These are phyloP conservation scores for Apiosordaria backusii DNA, from an alignment of 495 filamentous ascomycete genomes.

Conservation along the genomic window DNA sequence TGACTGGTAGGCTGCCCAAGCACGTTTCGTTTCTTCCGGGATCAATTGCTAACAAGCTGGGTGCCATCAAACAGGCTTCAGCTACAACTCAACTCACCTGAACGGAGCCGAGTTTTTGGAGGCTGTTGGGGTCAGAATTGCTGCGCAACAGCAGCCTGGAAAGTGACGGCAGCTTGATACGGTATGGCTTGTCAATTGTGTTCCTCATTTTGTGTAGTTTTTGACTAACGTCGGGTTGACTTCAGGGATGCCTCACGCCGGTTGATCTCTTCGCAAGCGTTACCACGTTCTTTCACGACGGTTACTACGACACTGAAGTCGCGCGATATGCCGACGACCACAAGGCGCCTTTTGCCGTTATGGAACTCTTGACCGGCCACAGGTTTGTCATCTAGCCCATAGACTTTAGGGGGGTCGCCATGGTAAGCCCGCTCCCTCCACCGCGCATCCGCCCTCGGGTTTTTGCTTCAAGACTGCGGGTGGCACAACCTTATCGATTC, in stretches of 20 bases:
- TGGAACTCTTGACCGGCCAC: conserved; percentile 27
- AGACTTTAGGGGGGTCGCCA: neutral
- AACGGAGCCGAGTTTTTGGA: conserved; percentile 14
- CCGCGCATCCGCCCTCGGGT: neutral
- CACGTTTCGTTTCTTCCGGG: neutral
- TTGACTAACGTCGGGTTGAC: conserved; percentile 5
- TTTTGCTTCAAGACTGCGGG: neutral
- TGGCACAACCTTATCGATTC: neutral
- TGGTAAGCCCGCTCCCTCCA: neutral
- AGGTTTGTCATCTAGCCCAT: neutral
- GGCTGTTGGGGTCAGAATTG: conserved; percentile 12
- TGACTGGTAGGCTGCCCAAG: neutral
- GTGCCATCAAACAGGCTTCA: conserved; percentile 8
- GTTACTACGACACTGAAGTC: conserved; percentile 26
- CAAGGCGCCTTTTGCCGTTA: conserved; percentile 30
- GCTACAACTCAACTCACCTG: conserved; percentile 22
- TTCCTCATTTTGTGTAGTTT: neutral
- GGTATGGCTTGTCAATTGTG: neutral
- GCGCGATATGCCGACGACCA: conserved; percentile 28
- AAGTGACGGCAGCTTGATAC: neutral
- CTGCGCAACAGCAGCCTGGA: neutral
- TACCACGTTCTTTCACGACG: conserved; percentile 36
- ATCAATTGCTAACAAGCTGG: neutral
- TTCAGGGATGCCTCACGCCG: conserved; percentile 31
- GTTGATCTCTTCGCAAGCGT: conserved; percentile 28